A percentile compares a stretch with the other conserved stretches of the same genome.
These are phyloP conservation scores for Arthrobotrys megalospora DNA, from an alignment of 2,329 filamentous ascomycete genomes.

Conservation along the genomic window DNA sequence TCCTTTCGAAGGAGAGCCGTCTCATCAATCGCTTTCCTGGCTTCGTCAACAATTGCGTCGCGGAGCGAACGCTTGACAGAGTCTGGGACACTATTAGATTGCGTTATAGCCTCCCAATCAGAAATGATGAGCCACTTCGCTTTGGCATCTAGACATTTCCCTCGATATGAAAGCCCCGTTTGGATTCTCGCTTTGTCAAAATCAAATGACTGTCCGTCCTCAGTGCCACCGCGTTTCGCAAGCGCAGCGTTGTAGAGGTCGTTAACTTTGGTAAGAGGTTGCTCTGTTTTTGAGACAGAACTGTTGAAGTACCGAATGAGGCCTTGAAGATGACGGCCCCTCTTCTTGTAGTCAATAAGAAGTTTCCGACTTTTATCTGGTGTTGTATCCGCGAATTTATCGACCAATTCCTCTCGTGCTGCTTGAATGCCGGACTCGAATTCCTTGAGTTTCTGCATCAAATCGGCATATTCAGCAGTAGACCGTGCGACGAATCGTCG, in stretches of 20 bases:
- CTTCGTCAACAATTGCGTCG: conserved; percentile 10
- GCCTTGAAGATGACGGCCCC: neutral
- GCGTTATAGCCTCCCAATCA: conserved; percentile 37
- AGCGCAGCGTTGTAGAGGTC: conserved; percentile 34
- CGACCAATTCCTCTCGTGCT: neutral
- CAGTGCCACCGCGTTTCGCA: conserved; percentile 12
- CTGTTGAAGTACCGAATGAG: conserved; percentile 19
- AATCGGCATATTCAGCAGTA: conserved; percentile 31
- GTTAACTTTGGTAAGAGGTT: conserved; percentile 51
- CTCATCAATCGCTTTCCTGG: neutral
- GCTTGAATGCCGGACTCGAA: conserved; percentile 16
- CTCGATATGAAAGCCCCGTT: conserved; percentile 40
- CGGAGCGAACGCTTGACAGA: conserved; percentile 5
- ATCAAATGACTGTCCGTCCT: conserved; percentile 12
- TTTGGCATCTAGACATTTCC: conserved; percentile 30
- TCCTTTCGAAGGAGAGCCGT: conserved; percentile 6
- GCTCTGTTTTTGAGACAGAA: conserved; percentile 40
- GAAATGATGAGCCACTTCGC: conserved; percentile 26
- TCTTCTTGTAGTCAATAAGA: conserved; percentile 13
- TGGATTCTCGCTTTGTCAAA: conserved; percentile 46
- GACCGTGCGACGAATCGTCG: conserved; percentile 74
- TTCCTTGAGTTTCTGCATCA: conserved; percentile 20
- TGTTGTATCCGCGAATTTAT: neutral
- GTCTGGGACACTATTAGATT: neutral
- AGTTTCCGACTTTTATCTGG: neutral